phyloP scores from a whole-genome alignment of 208 protist genomes.

The Wallacemonas sp. region DNA sequence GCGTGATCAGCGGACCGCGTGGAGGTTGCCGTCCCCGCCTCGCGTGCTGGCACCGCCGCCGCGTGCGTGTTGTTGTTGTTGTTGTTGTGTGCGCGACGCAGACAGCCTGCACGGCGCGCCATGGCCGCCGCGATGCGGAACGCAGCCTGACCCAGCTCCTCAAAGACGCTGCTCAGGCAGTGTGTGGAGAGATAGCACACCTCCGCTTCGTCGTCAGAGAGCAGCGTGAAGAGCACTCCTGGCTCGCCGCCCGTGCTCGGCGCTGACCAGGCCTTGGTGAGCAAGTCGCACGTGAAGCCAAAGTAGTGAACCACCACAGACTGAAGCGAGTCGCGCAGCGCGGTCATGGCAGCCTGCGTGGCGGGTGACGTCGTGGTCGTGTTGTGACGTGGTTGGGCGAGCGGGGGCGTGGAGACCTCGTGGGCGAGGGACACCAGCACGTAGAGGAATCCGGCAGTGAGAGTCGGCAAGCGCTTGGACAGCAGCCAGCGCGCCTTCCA shows the following conservation, averaged over 20 bases:
- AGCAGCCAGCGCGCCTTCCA: conserved; percentile 77
- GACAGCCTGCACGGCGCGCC: neutral
- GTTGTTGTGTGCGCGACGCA: no score
- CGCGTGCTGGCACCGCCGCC: neutral
- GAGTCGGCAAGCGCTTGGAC: conserved; percentile 42
- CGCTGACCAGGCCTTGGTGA: conserved; percentile 29
- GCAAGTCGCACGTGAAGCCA: conserved; percentile 24
- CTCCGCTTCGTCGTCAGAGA: conserved; percentile 53
- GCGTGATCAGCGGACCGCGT: neutral
- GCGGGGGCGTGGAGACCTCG: neutral
- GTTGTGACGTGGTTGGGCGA: neutral
- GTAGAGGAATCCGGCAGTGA: conserved; percentile 42
- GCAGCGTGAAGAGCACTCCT: conserved; percentile 13
- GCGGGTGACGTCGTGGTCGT: neutral
- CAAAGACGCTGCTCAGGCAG: conserved; percentile 6
- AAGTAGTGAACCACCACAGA: conserved; percentile 17
- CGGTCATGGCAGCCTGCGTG: neutral
- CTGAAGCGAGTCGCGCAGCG: conserved; percentile 1
- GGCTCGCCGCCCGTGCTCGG: neutral
- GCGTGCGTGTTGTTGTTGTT: no score
- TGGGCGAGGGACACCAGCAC: conserved; percentile 32
- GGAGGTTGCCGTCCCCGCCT: neutral
- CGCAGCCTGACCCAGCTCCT: conserved; percentile 4
- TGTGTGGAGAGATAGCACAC: conserved; percentile 35
- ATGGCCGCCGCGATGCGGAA: neutral